These are phyloP conservation scores for Lophiostoma macrostomum DNA, from an alignment of 495 filamentous ascomycete genomes.

Conservation along the genomic window DNA sequence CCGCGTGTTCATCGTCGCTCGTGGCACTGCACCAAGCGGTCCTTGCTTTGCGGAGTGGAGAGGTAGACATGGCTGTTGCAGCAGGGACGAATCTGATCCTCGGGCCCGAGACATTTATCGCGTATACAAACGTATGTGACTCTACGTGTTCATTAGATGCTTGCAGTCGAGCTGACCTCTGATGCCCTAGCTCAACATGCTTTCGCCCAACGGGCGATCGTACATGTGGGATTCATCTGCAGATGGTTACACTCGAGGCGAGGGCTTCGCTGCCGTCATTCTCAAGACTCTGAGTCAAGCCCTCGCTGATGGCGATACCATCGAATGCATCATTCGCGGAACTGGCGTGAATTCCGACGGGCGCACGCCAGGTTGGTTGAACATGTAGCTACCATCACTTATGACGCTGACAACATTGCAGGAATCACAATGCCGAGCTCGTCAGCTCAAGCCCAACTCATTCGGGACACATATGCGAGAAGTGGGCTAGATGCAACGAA, in stretches of 20 bases:
- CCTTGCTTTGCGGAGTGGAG: constrained; percentile 4
- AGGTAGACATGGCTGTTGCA: constrained; percentile 11
- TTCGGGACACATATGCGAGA: constrained; percentile 17
- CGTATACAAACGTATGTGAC: not conserved
- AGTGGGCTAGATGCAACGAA: not conserved
- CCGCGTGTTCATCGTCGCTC: constrained; percentile 20
- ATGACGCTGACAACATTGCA: not conserved
- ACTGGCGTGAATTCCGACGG: constrained; percentile 23
- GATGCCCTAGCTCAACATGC: constrained; percentile 14
- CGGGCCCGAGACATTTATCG: not conserved
- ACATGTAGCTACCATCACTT: not conserved
- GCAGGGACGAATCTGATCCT: constrained; percentile 8
- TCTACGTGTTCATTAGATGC: not conserved
- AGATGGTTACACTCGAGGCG: constrained; percentile 50
- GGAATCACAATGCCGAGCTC: constrained; percentile 20
- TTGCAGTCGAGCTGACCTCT: not conserved
- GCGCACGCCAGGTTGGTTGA: not conserved
- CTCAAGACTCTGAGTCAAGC: constrained; percentile 38
- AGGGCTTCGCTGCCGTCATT: constrained; percentile 44
- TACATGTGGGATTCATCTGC: constrained; percentile 47
- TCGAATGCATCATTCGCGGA: constrained; percentile 20
- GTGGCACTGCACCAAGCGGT: constrained; percentile 19
- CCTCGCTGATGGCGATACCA: constrained; percentile 15
- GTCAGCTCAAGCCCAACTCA: constrained; percentile 21
- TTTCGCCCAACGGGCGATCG: constrained; percentile 15